Evolutionary conservation across 2,329 filamentous ascomycete genomes (phyloP), one percentile per base, ranked within the genome.

Genomic region (Neopestalotiopsis sp.): DNA sequence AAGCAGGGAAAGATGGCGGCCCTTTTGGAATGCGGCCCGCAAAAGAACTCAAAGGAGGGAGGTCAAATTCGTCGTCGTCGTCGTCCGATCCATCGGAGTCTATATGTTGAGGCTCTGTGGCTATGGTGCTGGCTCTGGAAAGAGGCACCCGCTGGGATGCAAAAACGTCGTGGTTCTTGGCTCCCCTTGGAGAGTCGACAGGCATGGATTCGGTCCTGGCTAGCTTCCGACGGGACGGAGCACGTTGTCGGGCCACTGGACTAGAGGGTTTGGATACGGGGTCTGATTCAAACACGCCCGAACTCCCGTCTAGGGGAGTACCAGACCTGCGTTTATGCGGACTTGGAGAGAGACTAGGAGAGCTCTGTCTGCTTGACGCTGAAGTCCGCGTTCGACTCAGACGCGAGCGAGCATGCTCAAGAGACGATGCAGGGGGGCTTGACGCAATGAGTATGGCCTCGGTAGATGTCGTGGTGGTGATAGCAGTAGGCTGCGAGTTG

Each of bases 371-470:
- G 20, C 30, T 30, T 4, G 17, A 5, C 12, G 28, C 42, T 9
- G 38, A 12, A 17, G 38, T 61, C 34, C 57, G 12, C 6, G 20
- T 28, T 3, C 9, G 57, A 56, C 40, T 74, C 58, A 74, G 4
- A 70, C 75, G 69, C 58, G 77, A 70, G 69, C 72, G 70, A 70
- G 74, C 71, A 69, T 70, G 62, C 70, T 77, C 67, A 65, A 45
- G 9, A 77, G 78, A 75, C 71, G 81, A 79, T 71, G 76, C 68
- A 76, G 76, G 72, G 65, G 84, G 83, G 70, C 83, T 85, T 76
- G 83, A 85, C 72, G 80, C 77, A 76, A 86, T 81, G 71, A 81
- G 63, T 77, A 86, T 84, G 70, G 83, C 72, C 73, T 85, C 79
- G 70, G 72, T 24, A 65, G 68, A 68, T 61, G 70, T 74, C 74